These are phyloP conservation scores for Pseudogymnoascus sp. DNA, from an alignment of 2,329 filamentous ascomycete genomes.

Conservation along the genomic window DNA sequence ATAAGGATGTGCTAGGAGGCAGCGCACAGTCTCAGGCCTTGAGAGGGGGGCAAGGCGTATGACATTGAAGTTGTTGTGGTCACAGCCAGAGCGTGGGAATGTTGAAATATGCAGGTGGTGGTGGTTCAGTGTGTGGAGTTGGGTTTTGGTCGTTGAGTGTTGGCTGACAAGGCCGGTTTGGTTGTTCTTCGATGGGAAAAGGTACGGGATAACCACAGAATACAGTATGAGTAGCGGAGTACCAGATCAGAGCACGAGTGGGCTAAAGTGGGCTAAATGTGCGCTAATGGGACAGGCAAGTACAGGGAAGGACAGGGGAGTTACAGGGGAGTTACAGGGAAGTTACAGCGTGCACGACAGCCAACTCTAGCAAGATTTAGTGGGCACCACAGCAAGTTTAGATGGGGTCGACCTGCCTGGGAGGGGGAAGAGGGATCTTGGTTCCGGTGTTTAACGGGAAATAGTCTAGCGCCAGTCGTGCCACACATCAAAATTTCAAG, in stretches of 20 bases:
- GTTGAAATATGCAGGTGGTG: neutral
- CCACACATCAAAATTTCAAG: constrained; percentile 2
- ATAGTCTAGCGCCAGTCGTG: neutral
- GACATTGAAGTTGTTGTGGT: constrained; percentile 8
- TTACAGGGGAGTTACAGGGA: neutral
- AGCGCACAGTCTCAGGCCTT: constrained; percentile 9
- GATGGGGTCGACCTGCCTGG: neutral
- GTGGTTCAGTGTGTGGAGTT: neutral
- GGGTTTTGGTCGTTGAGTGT: neutral
- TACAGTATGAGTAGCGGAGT: neutral
- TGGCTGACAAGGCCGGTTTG: neutral
- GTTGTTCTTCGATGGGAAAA: neutral
- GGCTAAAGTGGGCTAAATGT: too few relatives aligned
- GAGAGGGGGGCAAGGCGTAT: neutral
- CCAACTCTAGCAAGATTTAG: neutral
- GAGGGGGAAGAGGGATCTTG: neutral
- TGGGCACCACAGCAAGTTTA: neutral
- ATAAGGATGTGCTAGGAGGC: neutral
- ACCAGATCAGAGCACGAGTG: neutral
- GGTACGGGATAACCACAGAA: neutral
- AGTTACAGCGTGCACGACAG: neutral
- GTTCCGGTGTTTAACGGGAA: constrained; percentile 3
- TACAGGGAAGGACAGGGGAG: neutral
- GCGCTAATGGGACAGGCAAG: neutral
- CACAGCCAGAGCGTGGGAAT: neutral